Base-by-base conservation (phyloP, 306 rosid genomes). In the Medicago arabica region DNA sequence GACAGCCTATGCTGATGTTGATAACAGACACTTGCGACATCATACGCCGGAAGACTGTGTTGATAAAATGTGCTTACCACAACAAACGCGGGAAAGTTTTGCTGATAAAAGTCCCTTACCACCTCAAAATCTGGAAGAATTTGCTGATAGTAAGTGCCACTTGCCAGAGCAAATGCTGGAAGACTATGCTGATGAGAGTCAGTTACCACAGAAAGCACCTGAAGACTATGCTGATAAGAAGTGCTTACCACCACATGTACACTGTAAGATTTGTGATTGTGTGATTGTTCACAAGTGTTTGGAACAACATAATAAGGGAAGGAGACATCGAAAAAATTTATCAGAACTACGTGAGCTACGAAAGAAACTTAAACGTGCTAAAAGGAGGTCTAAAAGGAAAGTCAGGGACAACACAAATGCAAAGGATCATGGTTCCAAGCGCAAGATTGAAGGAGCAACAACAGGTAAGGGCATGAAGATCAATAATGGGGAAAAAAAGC, bases 241-340 rank as follows among this genome's bases (percentile, higher is more conserved):
- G 58, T 16, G 10, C 58, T 51, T 51, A 51, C 58, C 58, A 6
- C 23, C 2, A 0, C 41, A 1, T 15, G 3, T 50, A 15, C 57
- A n/a, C 40, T 73, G 79, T 80, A 23, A 74, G 19, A 67, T 73
- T 46, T 73, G 83, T 67, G 57, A 47, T 2, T 36, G 67, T 74
- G 4, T 0, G 21, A 4, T 72, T 25, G 2, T 0, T 41, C 21
- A 9, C 71, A 59, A 47, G 71, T 2, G 0, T 14, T 3, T 74
- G 53, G 69, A 73, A 74, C 0, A 0, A 1, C 83, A 80, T 74
- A 19, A 34, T 1, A 67, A 67, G 2, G 83, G 79, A 67, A 57
- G 12, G 79, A 74, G 12, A 57, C 83, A 80, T 67, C 36, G 0
- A 57, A 13, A 7, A 23, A 18, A 15, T 36, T 57, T 74, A 43